Base-by-base conservation (phyloP, 139 green algal genomes). In the Micractinium sp. region DNA sequence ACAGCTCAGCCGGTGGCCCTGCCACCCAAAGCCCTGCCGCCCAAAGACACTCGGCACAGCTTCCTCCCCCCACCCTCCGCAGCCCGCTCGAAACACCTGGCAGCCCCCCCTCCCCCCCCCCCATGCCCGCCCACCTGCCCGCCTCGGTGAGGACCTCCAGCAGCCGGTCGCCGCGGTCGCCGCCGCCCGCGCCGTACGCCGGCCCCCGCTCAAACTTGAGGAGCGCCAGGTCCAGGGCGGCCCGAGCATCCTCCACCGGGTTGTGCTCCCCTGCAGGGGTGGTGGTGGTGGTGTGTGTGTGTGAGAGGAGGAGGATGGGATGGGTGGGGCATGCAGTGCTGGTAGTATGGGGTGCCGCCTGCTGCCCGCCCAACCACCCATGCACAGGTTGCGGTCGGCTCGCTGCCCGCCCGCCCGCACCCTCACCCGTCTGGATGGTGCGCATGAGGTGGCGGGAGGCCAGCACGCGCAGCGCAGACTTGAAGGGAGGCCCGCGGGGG, bases 151-250 rank as follows among this genome's bases (percentile, higher is more conserved):
- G 90, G 85, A 96, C 90, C 25, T 96, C 95, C 38, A 91, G 38
- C 90, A 97, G 92, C 75, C 89, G 90, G 84, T 95, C 92, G 13
- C 88, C 88, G 19, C 82, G 75, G 53, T 92, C 71, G 20, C 77
- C 61, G 75, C 88, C 36, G n/a, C 33, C 66, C 7, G 71, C 85
- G 3, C 89, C 92, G 47, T 87, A 95, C 2, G 66, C 36, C 25
- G 81, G 88, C 89, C 96, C 96, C 27, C 96, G 89, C 74, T 91
- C 88, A 39, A 99, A 94, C 91, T 99, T 99, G 47, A 99, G 93
- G 41, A 93, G 85, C 0, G 93, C 95, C 63, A 99, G 93, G 86
- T 99, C 97, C 94, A 99, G 92, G 1, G 97, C 95, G 0, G 96
- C 94, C 0, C 91, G 84, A 0, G 97, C 96, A 84, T 99, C 97